phyloP scores from a whole-genome alignment of 331 rosid genomes.

The Stylosanthes scabra region DNA sequence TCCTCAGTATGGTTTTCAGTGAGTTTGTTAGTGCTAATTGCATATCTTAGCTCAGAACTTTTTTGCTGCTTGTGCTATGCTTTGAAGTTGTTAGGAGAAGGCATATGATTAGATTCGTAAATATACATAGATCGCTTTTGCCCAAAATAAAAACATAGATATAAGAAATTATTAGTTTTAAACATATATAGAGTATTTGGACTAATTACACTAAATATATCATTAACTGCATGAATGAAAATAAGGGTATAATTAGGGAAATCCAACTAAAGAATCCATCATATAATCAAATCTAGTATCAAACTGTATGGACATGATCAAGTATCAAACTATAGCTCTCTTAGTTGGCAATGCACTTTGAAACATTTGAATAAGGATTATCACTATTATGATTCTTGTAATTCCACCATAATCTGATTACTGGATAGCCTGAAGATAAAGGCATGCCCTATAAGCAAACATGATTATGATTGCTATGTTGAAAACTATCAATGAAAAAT shows the following conservation, averaged over 20 bases:
- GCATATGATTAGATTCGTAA: neutral
- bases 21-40: neutral
- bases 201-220: too few relatives aligned
- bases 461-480: slow-evolving; percentile 15
- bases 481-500: slow-evolving; percentile 17
- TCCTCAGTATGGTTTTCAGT: neutral
- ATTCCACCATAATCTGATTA: neutral
- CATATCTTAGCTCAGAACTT: neutral
- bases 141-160: too few relatives aligned
- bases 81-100: slow-evolving; percentile 12
- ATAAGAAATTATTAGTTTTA: too few relatives aligned
- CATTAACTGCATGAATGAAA: too few relatives aligned
- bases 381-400: neutral
- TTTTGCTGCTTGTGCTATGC: neutral
- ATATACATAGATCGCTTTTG: too few relatives aligned
- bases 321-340: neutral
- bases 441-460: slow-evolving; percentile 1
- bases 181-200: too few relatives aligned
- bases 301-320: neutral
- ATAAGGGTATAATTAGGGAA: too few relatives aligned
- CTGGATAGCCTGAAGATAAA: too few relatives aligned
- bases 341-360: neutral
- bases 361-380: neutral
- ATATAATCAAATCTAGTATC: too few relatives aligned
- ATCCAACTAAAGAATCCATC: too few relatives aligned